Base-by-base conservation (phyloP, 164 flowering plant species). In the Stephania japonica region DNA sequence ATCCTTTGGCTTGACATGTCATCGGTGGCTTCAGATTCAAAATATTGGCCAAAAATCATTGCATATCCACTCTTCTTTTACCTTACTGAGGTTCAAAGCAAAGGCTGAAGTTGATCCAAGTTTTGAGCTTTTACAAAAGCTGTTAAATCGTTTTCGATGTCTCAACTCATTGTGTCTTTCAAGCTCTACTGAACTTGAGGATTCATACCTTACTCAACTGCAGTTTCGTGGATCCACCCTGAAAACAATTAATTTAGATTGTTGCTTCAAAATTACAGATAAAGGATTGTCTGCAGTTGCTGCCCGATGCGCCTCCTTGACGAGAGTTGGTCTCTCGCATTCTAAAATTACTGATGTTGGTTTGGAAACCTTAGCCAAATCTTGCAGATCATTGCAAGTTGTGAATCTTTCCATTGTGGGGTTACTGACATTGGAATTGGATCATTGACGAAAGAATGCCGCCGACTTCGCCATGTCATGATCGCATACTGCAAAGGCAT, bases 1-100 rank as follows among this genome's bases (percentile, higher is more conserved):
- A 42, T 87, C 93, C 26, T 91, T 91, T 80, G 93, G 97, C 62
- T 74, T 89, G 79, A 89, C 97, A 42, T 91, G 90, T 66, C 90
- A 62, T 18, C 83, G 84, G 2, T 87, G 90, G 94, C 73, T 87
- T 74, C 84, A 74, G 26, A 83, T 92, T 75, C 90, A 88, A 74
- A 89, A 84, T 41, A 73, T 74, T 41, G 73, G 79, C 61, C 89
- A 90, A n/a, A 67, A 78, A 53, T 85, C 89, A 2, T 80, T 92
- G 56, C 88, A 84, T 42, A 84, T 91, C 43, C 70, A 76, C 14
- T 90, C 88, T 68, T 84, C 90, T n/a, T 76, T 87, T 25, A 65
- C 75, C 42, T 75, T 73, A 14, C 56, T 70, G 7, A 68, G 7
- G 56, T 61, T 38, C 61, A 2, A 47, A 79, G 47, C 74, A 81